Conservation (phyloP, 768 basidiomycete genomes). For the Termitomyces eurrhizus region DNA sequence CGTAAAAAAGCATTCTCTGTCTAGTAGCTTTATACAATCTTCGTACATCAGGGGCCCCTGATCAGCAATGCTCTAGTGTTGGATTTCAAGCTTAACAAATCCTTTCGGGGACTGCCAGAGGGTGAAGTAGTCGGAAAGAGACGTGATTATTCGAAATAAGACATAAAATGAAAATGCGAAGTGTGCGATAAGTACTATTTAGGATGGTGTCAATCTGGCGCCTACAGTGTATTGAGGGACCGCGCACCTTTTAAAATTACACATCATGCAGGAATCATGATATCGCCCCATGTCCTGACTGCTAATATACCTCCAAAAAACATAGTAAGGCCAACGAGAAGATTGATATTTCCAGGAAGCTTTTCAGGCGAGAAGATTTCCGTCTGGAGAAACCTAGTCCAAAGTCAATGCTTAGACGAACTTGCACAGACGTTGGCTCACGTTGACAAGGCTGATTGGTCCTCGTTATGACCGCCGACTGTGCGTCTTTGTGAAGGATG, state of each 20-base stretch:
- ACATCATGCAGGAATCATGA: conserved; percentile 63
- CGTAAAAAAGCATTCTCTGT: background rate
- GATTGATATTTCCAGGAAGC: conserved; percentile 67
- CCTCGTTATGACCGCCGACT: conserved; percentile 61
- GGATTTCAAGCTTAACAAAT: background rate
- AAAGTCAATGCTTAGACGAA: background rate
- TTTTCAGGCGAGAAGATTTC: conserved; percentile 75
- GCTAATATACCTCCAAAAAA: conserved; percentile 70
- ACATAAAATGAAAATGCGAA: background rate
- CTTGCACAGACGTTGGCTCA: conserved; percentile 6
- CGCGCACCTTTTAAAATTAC: conserved; percentile 5
- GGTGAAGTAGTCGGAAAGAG: background rate
- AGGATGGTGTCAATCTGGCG: background rate
- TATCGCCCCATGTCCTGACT: conserved; percentile 74
- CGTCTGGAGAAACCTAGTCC: conserved; percentile 45
- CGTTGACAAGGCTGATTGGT: conserved; percentile 61
- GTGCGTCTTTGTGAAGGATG: conserved; percentile 36
- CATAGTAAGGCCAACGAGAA: conserved; percentile 58
- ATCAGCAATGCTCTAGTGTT: background rate
- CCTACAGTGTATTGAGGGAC: background rate
- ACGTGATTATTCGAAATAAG: background rate
- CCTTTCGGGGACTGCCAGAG: background rate
- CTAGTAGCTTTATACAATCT: background rate
- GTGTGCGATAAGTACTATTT: background rate
- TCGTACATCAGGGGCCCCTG: background rate